phyloP scores from a whole-genome alignment of 768 basidiomycete genomes.

The Mycena pura region DNA sequence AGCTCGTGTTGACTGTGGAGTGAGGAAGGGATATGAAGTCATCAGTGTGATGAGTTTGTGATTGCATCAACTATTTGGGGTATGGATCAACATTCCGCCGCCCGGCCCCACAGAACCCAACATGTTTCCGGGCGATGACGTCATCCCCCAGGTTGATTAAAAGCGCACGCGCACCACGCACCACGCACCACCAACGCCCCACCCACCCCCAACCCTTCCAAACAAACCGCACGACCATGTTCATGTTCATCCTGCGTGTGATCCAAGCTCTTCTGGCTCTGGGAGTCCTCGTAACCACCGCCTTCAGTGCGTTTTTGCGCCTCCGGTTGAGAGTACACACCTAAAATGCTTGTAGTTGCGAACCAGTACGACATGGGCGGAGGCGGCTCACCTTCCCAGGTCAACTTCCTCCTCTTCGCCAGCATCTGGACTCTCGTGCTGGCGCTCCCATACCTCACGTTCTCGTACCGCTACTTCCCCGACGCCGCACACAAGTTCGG shows the following conservation, averaged over 20 bases:
- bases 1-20: too few relatives aligned
- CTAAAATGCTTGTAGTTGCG: slow-evolving; percentile 4
- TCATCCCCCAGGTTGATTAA: neutral
- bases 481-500: slow-evolving; percentile 15
- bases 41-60: too few relatives aligned
- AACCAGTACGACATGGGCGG: slow-evolving; percentile 4
- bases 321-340: neutral
- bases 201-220: slow-evolving; percentile 1
- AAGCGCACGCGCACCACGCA: too few relatives aligned
- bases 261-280: slow-evolving; percentile 14
- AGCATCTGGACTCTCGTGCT: slow-evolving; percentile 16
- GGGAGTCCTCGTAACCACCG: slow-evolving; percentile 10
- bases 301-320: neutral
- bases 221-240: slow-evolving; percentile 6
- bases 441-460: slow-evolving; percentile 9
- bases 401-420: slow-evolving; percentile 16
- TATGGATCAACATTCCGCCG: too few relatives aligned
- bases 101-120: too few relatives aligned
- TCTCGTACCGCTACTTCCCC: slow-evolving; percentile 12
- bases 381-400: slow-evolving; percentile 15
- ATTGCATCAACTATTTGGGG: too few relatives aligned
- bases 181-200: neutral
- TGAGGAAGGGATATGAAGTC: too few relatives aligned
- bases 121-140: neutral
- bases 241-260: slow-evolving; percentile 12